phyloP scores from a whole-genome alignment of 345 rosid species.

The Dipteronia dyeriana region DNA sequence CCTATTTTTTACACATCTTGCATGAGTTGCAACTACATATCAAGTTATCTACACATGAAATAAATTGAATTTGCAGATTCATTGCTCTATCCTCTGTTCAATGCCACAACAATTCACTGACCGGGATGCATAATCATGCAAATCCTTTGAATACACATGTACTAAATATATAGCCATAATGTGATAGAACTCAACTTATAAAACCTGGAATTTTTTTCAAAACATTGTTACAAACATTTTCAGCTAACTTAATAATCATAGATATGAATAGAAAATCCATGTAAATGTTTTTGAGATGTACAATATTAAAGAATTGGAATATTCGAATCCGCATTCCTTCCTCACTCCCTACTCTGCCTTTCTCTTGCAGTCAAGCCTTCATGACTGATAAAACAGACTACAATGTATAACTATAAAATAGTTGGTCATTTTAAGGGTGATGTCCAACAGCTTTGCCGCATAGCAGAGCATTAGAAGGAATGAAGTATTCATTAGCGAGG shows the following conservation, averaged over 20 bases:
- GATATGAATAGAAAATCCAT: not conserved
- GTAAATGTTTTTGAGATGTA: conserved; percentile 10
- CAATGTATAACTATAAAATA: not conserved
- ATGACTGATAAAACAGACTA: conserved; percentile 38
- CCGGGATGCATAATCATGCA: not conserved
- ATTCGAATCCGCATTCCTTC: conserved; percentile 4
- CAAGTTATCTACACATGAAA: too few relatives aligned
- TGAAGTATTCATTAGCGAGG: conserved; percentile 67
- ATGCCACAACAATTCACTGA: too few relatives aligned
- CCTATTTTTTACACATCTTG: too few relatives aligned
- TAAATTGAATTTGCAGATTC: too few relatives aligned
- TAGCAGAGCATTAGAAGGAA: conserved; percentile 71
- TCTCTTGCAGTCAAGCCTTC: conserved; percentile 40
- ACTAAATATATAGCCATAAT: not conserved
- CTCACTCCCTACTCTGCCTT: conserved; percentile 9
- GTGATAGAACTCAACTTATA: not conserved
- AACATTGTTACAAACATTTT: not conserved
- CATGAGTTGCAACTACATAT: too few relatives aligned
- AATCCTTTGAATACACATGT: not conserved
- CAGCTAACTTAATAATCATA: conserved; percentile 3
- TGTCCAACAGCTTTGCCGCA: conserved; percentile 82
- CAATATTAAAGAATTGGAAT: conserved; percentile 16
- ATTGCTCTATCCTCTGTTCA: too few relatives aligned
- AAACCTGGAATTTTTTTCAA: not conserved
- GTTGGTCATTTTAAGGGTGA: conserved; percentile 31